phyloP scores from a whole-genome alignment of 305 asterid genomes.

The Fraxinus greggii region DNA sequence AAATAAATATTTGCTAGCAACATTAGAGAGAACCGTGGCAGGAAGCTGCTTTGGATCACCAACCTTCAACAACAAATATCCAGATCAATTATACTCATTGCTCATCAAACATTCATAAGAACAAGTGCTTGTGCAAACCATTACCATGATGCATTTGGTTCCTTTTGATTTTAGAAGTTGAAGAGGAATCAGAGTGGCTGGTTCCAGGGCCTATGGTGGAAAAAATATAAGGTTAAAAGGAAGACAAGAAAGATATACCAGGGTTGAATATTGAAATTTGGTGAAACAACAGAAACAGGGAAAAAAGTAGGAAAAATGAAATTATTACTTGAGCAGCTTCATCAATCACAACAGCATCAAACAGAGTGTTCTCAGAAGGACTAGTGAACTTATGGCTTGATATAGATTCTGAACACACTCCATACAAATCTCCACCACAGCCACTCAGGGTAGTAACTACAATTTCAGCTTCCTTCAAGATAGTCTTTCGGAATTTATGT shows the following conservation, averaged over 20 bases:
- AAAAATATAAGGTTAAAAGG: slow-evolving; percentile 24
- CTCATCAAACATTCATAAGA: slow-evolving; percentile 19
- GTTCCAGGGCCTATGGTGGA: slow-evolving; percentile 81
- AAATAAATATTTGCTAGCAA: slow-evolving; percentile 85
- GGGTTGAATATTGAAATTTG: background rate
- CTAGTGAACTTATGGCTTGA: slow-evolving; percentile 67
- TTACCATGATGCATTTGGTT: slow-evolving; percentile 91
- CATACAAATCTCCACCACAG: slow-evolving; percentile 93
- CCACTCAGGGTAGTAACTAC: slow-evolving; percentile 97
- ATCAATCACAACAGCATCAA: slow-evolving; percentile 98
- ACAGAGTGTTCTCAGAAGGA: slow-evolving; percentile 67
- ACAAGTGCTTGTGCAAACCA: slow-evolving; percentile 21
- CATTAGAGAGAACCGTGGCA: slow-evolving; percentile 89
- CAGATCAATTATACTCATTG: slow-evolving; percentile 20
- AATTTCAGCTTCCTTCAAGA: slow-evolving; percentile 92
- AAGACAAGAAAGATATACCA: slow-evolving; percentile 18
- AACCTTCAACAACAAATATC: slow-evolving; percentile 47
- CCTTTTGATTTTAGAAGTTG: slow-evolving; percentile 93
- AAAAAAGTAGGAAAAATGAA: slow-evolving; percentile 11
- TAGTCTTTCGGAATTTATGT: slow-evolving; percentile 72
- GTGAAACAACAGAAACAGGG: slow-evolving; percentile 29
- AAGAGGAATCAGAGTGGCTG: slow-evolving; percentile 94
- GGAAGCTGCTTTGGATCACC: slow-evolving; percentile 99
- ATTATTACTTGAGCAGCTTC: slow-evolving; percentile 94
- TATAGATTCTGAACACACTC: slow-evolving; percentile 80